Percentiles rank a stretch among this genome's conserved stretches.
Conservation (phyloP, 2,329 filamentous ascomycete species). For the Fusarium algeriense region DNA sequence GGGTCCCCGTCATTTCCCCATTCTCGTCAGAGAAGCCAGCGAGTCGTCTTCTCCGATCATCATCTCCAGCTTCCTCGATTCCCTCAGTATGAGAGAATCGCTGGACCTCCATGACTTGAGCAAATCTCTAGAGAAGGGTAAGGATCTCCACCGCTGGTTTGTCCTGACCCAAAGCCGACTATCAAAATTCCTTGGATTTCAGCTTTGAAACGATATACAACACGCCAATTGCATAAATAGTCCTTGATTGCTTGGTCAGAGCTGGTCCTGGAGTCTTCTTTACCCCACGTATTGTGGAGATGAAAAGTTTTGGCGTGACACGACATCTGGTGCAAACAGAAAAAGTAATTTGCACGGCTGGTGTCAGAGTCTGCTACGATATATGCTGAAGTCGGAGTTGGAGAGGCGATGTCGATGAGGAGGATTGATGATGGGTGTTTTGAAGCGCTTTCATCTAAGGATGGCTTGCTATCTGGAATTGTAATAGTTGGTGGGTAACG, state of each 20-base stretch:
- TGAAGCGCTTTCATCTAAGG: not conserved
- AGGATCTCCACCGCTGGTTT: not conserved
- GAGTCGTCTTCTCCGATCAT: too few species aligned
- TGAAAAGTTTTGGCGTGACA: not conserved
- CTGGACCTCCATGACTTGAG: too few species aligned
- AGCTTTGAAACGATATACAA: not conserved
- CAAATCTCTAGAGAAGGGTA: too few species aligned
- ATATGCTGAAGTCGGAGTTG: not conserved
- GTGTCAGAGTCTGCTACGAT: not conserved
- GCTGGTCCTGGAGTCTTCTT: not conserved
- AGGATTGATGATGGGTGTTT: not conserved
- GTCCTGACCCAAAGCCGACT: fast-evolving
- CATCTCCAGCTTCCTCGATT: too few species aligned
- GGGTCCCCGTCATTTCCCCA: too few species aligned
- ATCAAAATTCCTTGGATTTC: too few species aligned
- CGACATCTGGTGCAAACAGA: not conserved
- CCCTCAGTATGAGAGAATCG: too few species aligned
- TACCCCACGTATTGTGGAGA: not conserved
- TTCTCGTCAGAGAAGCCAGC: too few species aligned
- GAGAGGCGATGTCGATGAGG: not conserved
- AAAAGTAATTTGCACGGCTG: not conserved
- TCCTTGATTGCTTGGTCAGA: too few species aligned
- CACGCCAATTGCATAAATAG: not conserved
- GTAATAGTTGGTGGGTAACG: not conserved
- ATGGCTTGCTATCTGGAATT: not conserved